A percentile compares a stretch with the other conserved stretches of the same genome.
phyloP scores from a whole-genome alignment of 176 grass and related monocot species.

The Avena insularis region DNA sequence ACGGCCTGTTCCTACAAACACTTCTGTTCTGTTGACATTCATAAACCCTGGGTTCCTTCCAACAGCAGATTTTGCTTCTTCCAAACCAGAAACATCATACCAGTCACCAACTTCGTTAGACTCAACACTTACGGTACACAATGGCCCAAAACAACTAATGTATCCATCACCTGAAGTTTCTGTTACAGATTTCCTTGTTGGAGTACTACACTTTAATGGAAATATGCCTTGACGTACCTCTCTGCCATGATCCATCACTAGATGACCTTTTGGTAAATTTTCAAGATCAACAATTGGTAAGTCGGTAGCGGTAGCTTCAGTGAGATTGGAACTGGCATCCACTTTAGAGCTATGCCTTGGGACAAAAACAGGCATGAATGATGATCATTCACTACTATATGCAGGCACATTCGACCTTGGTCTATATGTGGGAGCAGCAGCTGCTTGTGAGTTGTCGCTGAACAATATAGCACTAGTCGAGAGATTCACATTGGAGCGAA shows the following conservation, averaged over 20 bases:
- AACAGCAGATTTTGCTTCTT: slow-evolving; percentile 37
- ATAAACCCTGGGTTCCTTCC: slow-evolving; percentile 45
- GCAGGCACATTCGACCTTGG: slow-evolving; percentile 31
- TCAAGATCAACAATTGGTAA: slow-evolving; percentile 25
- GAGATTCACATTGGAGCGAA: slow-evolving; percentile 39
- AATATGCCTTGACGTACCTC: slow-evolving; percentile 17
- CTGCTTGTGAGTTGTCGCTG: slow-evolving; percentile 7
- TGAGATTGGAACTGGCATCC: slow-evolving; percentile 34
- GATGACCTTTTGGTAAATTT: slow-evolving; percentile 31
- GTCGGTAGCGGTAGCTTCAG: slow-evolving; percentile 21
- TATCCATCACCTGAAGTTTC: slow-evolving; percentile 52
- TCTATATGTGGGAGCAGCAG: slow-evolving; percentile 35
- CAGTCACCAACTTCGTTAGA: slow-evolving; percentile 48
- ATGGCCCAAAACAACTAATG: slow-evolving; percentile 27
- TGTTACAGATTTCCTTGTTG: slow-evolving; percentile 39
- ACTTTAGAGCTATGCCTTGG: slow-evolving; percentile 46
- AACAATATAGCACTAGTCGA: slow-evolving; percentile 33
- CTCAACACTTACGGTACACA: slow-evolving; percentile 41
- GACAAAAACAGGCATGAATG: slow-evolving; percentile 42
- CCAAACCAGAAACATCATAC: slow-evolving; percentile 39
- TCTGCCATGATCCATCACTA: slow-evolving; percentile 36
- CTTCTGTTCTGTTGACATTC: slow-evolving; percentile 21
- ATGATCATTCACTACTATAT: slow-evolving; percentile 38
- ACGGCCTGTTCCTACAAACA: slow-evolving; percentile 51
- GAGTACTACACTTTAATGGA: slow-evolving; percentile 52